Evolutionary conservation across 169 alveolate genomes (phyloP), one percentile per base, ranked within the genome.

Genomic region (Plasmodium ovale): DNA sequence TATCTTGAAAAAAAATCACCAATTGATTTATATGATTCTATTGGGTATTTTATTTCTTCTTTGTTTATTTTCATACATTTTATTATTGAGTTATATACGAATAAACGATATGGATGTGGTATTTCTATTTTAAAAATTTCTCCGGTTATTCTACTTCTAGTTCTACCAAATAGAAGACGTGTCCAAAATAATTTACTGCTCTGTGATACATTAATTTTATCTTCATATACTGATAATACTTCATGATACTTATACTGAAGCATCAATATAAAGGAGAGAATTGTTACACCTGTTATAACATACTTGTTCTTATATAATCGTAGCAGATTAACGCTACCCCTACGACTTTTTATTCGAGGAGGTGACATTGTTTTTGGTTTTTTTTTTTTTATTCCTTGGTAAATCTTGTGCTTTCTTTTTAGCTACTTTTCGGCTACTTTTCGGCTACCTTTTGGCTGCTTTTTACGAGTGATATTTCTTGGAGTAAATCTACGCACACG

Each of bases 21-120:
- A 12, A 85, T 12, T 0, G 87, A 71, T 53, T 68, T 72, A 59
- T 85, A 85, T 0, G 92, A 70, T 29, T 85, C 92, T 1, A 85
- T 60, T 12, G 92, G 92, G 49, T 85, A 85, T 35, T 71, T 72
- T 67, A 85, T 71, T 39, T 85, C 92, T 16, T 72, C 74, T 64
- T 59, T 85, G 25, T 85, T 72, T 5, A 85, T 85, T 1, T 44
- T 19, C 77, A 85, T 58, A 31, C 21, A 67, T 23, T 85, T 71
- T 16, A 85, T 72, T 37, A 85, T 44, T n/a, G 51, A 59, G 25
- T 85, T 68, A 42, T 49, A 85, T 0, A 85, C 49, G 19, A 29
- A 47, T 27, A 85, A 72, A 16, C 92, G 42, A 27, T 62, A 79
- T 0, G 70, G 3, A 6, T 39, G 44, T 27, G 89, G 89, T 6